Conservation (phyloP, 345 rosid species). For the Mercurialis annua region DNA sequence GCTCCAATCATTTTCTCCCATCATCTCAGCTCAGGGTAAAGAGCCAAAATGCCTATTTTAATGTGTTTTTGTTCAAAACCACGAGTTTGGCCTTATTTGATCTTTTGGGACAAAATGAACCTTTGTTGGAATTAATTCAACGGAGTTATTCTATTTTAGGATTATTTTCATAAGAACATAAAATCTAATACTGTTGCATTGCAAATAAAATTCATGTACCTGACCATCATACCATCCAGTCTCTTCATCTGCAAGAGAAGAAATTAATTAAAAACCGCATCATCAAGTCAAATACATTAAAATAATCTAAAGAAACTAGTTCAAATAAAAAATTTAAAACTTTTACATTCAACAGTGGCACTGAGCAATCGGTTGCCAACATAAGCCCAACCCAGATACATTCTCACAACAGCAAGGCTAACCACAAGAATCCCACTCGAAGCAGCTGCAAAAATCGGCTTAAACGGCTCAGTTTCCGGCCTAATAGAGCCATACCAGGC, state of each 20-base stretch:
- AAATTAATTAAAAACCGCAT: neutral
- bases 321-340: neutral
- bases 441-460: slow-evolving; percentile 47
- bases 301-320: too few relatives aligned
- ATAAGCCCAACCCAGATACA: slow-evolving; percentile 98
- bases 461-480: slow-evolving; percentile 59
- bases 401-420: slow-evolving; percentile 81
- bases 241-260: slow-evolving; percentile 73
- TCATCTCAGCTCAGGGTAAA: too few relatives aligned
- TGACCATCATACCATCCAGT: slow-evolving; percentile 98
- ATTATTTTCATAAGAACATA: too few relatives aligned
- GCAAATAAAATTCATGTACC: slow-evolving; percentile 44
- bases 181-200: too few relatives aligned
- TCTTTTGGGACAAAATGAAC: too few relatives aligned
- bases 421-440: slow-evolving; percentile 78
- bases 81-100: too few relatives aligned
- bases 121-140: too few relatives aligned
- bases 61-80: too few relatives aligned
- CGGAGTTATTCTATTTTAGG: too few relatives aligned
- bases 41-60: too few relatives aligned
- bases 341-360: slow-evolving; percentile 92
- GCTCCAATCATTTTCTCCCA: too few relatives aligned
- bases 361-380: slow-evolving; percentile 94
- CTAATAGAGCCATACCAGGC: slow-evolving; percentile 78
- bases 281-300: neutral